These are phyloP conservation scores for Coniochaeta ligniaria DNA, from an alignment of 2,329 filamentous ascomycete species.

Conservation along the genomic window DNA sequence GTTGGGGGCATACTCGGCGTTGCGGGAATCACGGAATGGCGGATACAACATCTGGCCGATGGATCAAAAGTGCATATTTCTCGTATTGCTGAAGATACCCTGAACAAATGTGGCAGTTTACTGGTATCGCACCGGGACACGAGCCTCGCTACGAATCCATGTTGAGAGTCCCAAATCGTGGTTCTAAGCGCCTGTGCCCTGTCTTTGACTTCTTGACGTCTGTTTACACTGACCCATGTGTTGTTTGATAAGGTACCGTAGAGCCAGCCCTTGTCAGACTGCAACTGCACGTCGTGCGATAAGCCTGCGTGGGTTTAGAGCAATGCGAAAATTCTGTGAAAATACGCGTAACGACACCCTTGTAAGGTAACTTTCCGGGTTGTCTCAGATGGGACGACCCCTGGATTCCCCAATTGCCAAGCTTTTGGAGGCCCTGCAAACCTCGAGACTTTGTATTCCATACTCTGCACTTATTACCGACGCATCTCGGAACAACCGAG, in stretches of 20 bases:
- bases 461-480: not conserved
- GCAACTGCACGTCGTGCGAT: not conserved
- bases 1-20: slow-evolving; percentile 15
- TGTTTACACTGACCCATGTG: no score
- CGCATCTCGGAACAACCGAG: not conserved
- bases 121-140: not conserved
- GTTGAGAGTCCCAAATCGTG: not conserved
- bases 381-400: not conserved
- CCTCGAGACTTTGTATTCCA: not conserved
- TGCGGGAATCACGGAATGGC: slow-evolving; percentile 1
- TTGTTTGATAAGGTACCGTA: no score
- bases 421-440: not conserved
- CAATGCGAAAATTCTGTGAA: not conserved
- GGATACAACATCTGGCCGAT: slow-evolving; percentile 3
- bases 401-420: not conserved
- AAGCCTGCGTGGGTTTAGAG: not conserved
- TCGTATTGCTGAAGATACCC: slow-evolving; percentile 2
- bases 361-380: not conserved
- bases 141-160: not conserved
- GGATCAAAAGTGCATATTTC: slow-evolving; percentile 3
- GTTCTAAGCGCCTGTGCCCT: no score
- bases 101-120: not conserved
- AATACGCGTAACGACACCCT: not conserved
- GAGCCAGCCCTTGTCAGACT: no score
- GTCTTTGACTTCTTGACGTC: no score